These are phyloP conservation scores for Protomyces lactucae-debilis DNA, from an alignment of 1,139 yeast species.

Conservation along the genomic window DNA sequence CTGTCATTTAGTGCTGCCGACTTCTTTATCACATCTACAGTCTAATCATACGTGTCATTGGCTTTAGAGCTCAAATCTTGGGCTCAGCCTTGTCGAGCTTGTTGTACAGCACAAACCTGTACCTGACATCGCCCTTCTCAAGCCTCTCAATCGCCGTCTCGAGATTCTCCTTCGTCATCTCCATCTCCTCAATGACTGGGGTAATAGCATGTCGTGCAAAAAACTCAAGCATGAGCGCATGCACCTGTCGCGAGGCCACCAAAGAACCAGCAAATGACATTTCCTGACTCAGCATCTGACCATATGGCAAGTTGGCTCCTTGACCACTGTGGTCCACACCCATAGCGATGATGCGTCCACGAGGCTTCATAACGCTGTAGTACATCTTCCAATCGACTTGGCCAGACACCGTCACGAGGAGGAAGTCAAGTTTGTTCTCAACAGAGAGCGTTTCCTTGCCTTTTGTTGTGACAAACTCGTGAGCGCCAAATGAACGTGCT, in stretches of 20 bases:
- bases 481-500: conserved; percentile 42
- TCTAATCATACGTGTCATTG: no score
- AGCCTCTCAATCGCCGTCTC: conserved; percentile 15
- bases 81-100: neutral
- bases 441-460: conserved; percentile 32
- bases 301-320: conserved; percentile 11
- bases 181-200: conserved; percentile 16
- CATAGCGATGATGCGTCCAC: conserved; percentile 2
- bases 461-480: conserved; percentile 40
- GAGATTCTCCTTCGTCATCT: conserved; percentile 21
- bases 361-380: conserved; percentile 16
- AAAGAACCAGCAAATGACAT: conserved; percentile 14
- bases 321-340: conserved; percentile 13
- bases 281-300: conserved; percentile 8
- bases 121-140: conserved; percentile 20
- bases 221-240: conserved; percentile 26
- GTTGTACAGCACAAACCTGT: conserved; percentile 2
- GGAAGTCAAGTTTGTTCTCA: conserved; percentile 10
- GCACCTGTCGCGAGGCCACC: conserved; percentile 24
- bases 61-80: neutral
- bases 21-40: no score
- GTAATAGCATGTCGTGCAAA: conserved; percentile 26
- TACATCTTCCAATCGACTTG: conserved; percentile 24
- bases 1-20: no score
- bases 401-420: conserved; percentile 24